Conservation (phyloP, 2,329 filamentous ascomycete species). For the Xylaria sp. region DNA sequence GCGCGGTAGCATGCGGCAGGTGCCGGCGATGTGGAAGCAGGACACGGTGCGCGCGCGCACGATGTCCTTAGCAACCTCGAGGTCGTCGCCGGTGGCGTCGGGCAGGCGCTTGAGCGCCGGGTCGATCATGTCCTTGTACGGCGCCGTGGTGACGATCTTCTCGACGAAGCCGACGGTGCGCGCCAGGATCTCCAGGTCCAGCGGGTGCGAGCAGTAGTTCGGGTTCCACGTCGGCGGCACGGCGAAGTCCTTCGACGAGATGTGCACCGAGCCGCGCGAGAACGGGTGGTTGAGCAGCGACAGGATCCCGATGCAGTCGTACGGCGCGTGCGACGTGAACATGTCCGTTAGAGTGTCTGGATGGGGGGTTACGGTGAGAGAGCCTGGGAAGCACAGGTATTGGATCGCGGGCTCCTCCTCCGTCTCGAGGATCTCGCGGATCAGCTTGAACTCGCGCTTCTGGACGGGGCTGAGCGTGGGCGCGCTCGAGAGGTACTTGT, state of each 20-base stretch:
- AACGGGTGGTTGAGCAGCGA: slow-evolving; percentile 71
- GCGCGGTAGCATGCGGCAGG: slow-evolving; percentile 61
- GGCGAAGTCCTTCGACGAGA: slow-evolving; percentile 56
- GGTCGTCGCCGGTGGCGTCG: slow-evolving; percentile 46
- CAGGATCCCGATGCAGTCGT: slow-evolving; percentile 66
- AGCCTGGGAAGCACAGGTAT: slow-evolving; percentile 52
- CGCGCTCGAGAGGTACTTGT: slow-evolving; percentile 38
- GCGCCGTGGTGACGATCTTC: slow-evolving; percentile 51
- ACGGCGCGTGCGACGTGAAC: slow-evolving; percentile 47
- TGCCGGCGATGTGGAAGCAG: slow-evolving; percentile 62
- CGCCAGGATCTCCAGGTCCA: slow-evolving; percentile 65
- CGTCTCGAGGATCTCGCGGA: slow-evolving; percentile 47
- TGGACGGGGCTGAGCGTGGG: slow-evolving; percentile 33
- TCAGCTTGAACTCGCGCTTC: slow-evolving; percentile 41
- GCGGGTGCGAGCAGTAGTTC: slow-evolving; percentile 64
- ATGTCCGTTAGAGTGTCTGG: slow-evolving; percentile 47
- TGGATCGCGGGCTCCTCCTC: slow-evolving; percentile 50
- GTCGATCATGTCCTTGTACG: slow-evolving; percentile 57
- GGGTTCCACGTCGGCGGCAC: slow-evolving; percentile 64
- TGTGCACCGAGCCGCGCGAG: slow-evolving; percentile 69
- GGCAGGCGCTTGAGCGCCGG: slow-evolving; percentile 53
- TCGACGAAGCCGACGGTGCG: slow-evolving; percentile 57
- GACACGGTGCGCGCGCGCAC: slow-evolving; percentile 52
- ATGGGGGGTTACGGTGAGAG: slow-evolving; percentile 47
- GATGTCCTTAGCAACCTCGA: slow-evolving; percentile 53